Conservation (phyloP, 345 rosid genomes). For the Boechera stricta region DNA sequence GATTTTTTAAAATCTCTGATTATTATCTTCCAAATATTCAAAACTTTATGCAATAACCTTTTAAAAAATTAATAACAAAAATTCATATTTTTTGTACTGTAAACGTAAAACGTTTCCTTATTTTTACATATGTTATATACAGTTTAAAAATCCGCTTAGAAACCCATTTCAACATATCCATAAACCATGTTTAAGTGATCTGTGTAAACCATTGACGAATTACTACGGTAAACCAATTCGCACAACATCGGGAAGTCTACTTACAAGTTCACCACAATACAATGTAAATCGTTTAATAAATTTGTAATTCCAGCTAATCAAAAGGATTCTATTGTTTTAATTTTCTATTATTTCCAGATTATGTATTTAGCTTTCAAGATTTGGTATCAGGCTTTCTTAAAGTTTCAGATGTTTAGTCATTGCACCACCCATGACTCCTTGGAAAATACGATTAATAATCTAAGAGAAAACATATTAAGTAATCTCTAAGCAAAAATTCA, state of each 20-base stretch:
- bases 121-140: background rate
- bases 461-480: background rate
- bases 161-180: background rate
- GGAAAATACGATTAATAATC: background rate
- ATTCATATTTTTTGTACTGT: background rate
- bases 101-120: background rate
- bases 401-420: background rate
- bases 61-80: background rate
- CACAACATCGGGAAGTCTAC: background rate
- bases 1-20: background rate
- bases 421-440: constrained; percentile 12
- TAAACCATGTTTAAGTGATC: background rate
- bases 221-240: background rate
- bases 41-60: background rate
- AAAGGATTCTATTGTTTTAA: background rate
- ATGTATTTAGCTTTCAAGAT: constrained; percentile 26
- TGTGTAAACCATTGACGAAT: background rate
- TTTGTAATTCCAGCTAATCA: background rate
- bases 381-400: constrained; percentile 22
- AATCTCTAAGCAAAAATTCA: background rate
- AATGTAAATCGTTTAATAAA: background rate
- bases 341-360: constrained; percentile 8
- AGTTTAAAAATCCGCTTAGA: background rate
- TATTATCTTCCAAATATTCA: background rate
- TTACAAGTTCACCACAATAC: constrained; percentile 2